Evolutionary conservation across 306 rosid genomes (phyloP), one percentile per base, ranked within the genome.

Genomic region (Prunus salicina): DNA sequence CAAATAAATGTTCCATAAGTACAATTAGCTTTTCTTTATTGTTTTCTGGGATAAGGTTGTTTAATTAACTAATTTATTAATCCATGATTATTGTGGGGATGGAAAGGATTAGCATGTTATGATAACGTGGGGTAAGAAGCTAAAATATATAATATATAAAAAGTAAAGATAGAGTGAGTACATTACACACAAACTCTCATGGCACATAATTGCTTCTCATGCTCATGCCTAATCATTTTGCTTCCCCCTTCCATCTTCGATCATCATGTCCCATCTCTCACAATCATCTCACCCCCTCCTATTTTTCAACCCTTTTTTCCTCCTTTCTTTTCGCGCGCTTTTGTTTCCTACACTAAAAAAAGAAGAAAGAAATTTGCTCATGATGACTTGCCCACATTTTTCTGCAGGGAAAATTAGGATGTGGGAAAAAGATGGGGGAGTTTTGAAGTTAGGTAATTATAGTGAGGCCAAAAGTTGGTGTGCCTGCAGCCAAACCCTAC

Each of bases 201-300:
- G 89, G 76, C 80, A 56, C 80, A 88, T 89, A 81, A 89, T 89
- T 84, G 83, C 87, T 57, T 72, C 63, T 84, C 77, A 82, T 82
- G 86, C 84, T 90, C 89, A 85, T 81, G 96, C 91, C 71, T 88
- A 72, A 86, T 90, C 72, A 90, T 90, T 86, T 84, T 90, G 91
- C 81, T 82, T 81, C 86, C 89, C 67, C 67, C 34, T 38, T 38
- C 43, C 84, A 85, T 83, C 78, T 76, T 43, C 69, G 84, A 79
- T 81, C 84, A 90, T 84, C 85, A 70, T 79, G 85, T 67, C 77
- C 84, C 84, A 76, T 78, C 81, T 69, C 71, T 67, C 43, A 81
- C 87, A 75, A 81, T 88, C 89, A 81, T 79, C 84, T 72, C 64
- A 4, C 15, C 68, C 80, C 81, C 12, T 38, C 43, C 79, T 43